Percentiles rank a stretch among this genome's conserved stretches.
Conservation (phyloP, 2,329 filamentous ascomycete species). For the Nemania abortiva region DNA sequence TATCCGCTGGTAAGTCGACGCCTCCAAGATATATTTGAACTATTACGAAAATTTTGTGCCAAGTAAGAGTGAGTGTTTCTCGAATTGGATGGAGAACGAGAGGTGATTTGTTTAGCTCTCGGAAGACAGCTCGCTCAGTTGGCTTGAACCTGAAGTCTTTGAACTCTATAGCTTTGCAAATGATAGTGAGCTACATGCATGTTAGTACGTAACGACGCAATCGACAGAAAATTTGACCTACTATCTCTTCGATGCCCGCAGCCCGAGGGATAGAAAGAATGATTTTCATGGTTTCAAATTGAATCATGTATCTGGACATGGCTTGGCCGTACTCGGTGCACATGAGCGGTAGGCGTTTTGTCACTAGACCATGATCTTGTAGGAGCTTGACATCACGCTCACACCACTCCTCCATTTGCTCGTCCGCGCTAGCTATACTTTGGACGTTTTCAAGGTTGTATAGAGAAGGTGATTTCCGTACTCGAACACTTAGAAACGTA, state of each 20-base stretch:
- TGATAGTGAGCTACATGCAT: conserved; percentile 67
- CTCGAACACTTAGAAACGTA: conserved; percentile 82
- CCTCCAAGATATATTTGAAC: conserved; percentile 81
- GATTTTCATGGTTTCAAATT: conserved; percentile 81
- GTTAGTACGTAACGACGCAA: conserved; percentile 26
- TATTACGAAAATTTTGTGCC: conserved; percentile 82
- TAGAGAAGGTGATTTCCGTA: conserved; percentile 76
- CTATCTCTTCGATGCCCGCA: conserved; percentile 74
- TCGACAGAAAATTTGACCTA: conserved; percentile 56
- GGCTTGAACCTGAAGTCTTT: conserved; percentile 77
- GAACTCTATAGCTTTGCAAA: conserved; percentile 79
- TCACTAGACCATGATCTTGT: conserved; percentile 69
- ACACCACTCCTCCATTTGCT: conserved; percentile 77
- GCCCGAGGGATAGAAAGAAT: conserved; percentile 72
- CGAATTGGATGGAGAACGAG: conserved; percentile 79
- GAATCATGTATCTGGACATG: conserved; percentile 86
- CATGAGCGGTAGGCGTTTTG: conserved; percentile 60
- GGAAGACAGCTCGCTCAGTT: conserved; percentile 76
- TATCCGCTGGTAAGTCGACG: conserved; percentile 71
- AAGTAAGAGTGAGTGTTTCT: conserved; percentile 71
- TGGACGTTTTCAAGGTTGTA: conserved; percentile 73
- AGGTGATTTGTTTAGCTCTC: conserved; percentile 76
- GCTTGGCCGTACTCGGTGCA: conserved; percentile 80
- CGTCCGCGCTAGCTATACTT: conserved; percentile 65
- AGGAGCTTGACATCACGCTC: conserved; percentile 75